Base-by-base conservation (phyloP, 164 flowering plant genomes). In the Euptelea pleiosperma region DNA sequence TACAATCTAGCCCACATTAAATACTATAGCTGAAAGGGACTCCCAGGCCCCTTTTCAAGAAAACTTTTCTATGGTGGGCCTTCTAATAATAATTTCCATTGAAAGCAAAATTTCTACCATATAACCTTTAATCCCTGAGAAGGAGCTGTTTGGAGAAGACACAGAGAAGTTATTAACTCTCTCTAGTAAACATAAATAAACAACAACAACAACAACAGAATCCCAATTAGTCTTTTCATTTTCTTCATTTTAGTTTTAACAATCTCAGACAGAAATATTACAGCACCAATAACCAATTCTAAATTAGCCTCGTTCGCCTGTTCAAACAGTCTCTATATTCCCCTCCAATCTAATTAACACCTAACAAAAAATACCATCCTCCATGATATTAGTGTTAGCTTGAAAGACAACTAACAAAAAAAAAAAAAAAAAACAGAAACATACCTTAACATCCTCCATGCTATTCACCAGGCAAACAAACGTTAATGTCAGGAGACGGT, bases 401-500 rank as follows among this genome's bases (percentile, higher is more conserved):
- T 26, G 9, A 30, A 43, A 52, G 2, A 28, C 0, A 33, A 4
- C 18, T 14, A n/a, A n/a, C n/a, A n/a, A n/a, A n/a, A n/a, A 48
- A 24, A 11, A 9, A 44, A 36, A 26, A 2, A 7, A 16, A 21
- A 57, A 10, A 2, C 0, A 52, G 30, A 41, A 10, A 30, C 9
- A 8, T 29, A 58, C 69, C 59, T 58, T 36, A 11, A 19, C n/a
- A n/a, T n/a, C n/a, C n/a, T n/a, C n/a, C 36, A 55, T 26, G 34
- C 69, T 73, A 74, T 63, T 68, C 82, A 47, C 63, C 66, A 19
- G 77, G 68, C 34, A 77, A 59, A 9, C 81, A 61, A 22, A 78
- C 46, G 49, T 83, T 83, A 62, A 84, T 84, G 57, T 85, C 91
- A 62, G 91, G 87, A 52, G 77, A 81, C 29, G 76, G 70, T 33